A percentile compares a stretch with the other conserved stretches of the same genome.
These are phyloP conservation scores for Mycena rosella DNA, from an alignment of 768 basidiomycete species.

Conservation along the genomic window DNA sequence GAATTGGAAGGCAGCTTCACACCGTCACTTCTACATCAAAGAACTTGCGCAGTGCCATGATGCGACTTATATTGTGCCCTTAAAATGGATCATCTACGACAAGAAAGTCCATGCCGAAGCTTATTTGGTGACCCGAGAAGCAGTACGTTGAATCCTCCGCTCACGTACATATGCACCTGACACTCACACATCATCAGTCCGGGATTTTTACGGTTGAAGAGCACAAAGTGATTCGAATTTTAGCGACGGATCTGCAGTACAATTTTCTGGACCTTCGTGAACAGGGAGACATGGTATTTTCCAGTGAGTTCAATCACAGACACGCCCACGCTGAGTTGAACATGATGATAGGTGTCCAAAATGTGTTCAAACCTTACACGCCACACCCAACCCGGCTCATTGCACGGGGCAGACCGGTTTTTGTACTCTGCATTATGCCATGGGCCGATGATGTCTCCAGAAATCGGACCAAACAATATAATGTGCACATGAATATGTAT, in stretches of 20 bases:
- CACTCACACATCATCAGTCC: background rate
- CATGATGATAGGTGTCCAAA: too few relatives aligned
- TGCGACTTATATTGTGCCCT: background rate
- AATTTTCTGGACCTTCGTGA: conserved; percentile 1
- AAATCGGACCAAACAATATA: conserved; percentile 46
- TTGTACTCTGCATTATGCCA: conserved; percentile 3
- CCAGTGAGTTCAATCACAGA: background rate
- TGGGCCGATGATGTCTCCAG: too few relatives aligned
- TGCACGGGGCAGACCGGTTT: conserved; percentile 1
- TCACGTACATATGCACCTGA: too few relatives aligned
- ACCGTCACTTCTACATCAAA: background rate
- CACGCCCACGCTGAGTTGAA: too few relatives aligned
- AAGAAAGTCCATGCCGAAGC: background rate
- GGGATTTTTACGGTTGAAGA: conserved; percentile 7
- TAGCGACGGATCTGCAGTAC: background rate
- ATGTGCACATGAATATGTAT: conserved; percentile 51
- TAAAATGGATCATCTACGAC: background rate
- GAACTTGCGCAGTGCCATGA: background rate
- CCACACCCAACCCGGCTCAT: conserved; percentile 23
- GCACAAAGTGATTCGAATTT: background rate
- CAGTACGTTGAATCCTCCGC: background rate
- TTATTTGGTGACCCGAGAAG: background rate
- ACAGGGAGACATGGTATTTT: too few relatives aligned
- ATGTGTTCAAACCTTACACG: background rate
- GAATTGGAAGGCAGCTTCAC: background rate